Percentiles rank a stretch among this genome's conserved stretches.
These are phyloP conservation scores for Leccinellum rugosiceps DNA, from an alignment of 768 basidiomycete genomes.

Conservation along the genomic window DNA sequence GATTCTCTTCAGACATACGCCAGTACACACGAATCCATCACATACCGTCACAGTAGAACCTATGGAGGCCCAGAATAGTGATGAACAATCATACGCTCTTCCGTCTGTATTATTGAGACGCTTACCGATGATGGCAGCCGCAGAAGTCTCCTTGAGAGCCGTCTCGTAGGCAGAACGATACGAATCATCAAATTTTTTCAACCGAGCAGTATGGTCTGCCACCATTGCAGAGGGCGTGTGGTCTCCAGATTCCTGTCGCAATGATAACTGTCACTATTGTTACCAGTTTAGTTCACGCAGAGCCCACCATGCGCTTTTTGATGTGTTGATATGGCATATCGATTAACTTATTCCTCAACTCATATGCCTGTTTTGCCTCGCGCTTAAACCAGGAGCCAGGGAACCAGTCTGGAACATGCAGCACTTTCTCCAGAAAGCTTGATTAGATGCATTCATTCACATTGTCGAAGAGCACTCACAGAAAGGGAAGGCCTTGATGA, in stretches of 20 bases:
- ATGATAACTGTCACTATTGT: not conserved
- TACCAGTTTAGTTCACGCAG: not conserved
- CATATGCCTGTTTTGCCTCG: not conserved
- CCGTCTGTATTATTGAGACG: not conserved
- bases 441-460: not conserved
- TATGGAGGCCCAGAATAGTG: not conserved
- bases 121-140: slow-evolving; percentile 8
- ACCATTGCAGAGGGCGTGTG: slow-evolving; percentile 2
- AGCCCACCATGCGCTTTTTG: not conserved
- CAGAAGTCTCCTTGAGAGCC: slow-evolving; percentile 2
- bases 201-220: slow-evolving; percentile 7
- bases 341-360: not conserved
- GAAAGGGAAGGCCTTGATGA: not conserved
- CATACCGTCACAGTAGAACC: not conserved
- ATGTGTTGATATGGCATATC: slow-evolving; percentile 3
- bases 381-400: slow-evolving; percentile 9
- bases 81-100: too few species aligned
- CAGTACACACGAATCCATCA: not conserved
- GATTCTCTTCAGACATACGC: not conserved
- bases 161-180: not conserved
- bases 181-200: slow-evolving; percentile 1
- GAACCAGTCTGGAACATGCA: slow-evolving; percentile 10
- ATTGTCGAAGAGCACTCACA: not conserved
- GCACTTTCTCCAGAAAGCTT: not conserved
- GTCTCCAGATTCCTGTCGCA: not conserved